Evolutionary conservation across 176 grass and related monocot genomes (phyloP).

Genomic region (Carex littledalei): DNA sequence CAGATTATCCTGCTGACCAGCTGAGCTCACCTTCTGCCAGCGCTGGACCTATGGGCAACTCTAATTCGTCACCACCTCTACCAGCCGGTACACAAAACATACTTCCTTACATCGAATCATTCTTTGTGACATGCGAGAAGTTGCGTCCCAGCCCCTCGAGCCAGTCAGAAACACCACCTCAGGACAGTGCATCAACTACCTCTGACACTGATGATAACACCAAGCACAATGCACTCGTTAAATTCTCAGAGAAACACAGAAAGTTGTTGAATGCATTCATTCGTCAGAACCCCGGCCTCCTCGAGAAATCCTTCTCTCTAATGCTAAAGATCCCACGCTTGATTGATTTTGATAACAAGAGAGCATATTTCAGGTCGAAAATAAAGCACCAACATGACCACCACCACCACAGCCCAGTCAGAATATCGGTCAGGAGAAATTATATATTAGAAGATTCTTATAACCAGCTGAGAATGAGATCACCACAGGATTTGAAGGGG

Average conservation of each 20-base stretch:
- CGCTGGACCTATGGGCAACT: constrained; percentile 38
- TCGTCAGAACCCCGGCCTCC: constrained; percentile 82
- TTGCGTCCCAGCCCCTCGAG: constrained; percentile 63
- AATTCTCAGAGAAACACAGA: constrained; percentile 90
- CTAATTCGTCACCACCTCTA: constrained; percentile 66
- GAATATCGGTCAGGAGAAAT: constrained; percentile 92
- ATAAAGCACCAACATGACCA: constrained; percentile 98
- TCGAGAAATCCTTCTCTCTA: constrained; percentile 95
- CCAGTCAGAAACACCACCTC: constrained; percentile 39
- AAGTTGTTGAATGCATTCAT: constrained; percentile 94
- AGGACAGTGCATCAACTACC: constrained; percentile 35
- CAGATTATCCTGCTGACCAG: constrained; percentile 50
- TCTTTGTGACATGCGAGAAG: constrained; percentile 95
- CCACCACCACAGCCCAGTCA: constrained; percentile 94
- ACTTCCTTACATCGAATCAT: constrained; percentile 95
- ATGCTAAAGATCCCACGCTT: constrained; percentile 92
- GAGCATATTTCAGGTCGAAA: constrained; percentile 93
- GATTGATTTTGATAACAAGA: constrained; percentile 98
- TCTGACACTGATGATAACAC: constrained; percentile 91
- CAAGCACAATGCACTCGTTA: constrained; percentile 88
- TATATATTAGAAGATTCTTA: constrained; percentile 99
- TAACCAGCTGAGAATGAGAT: constrained; percentile 98
- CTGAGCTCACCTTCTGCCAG: constrained; percentile 46
- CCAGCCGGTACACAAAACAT: constrained; percentile 93
- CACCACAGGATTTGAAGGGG: constrained; percentile 87